Evolutionary conservation across 495 filamentous ascomycete genomes (phyloP).

Genomic region (Neurospora sp.): DNA sequence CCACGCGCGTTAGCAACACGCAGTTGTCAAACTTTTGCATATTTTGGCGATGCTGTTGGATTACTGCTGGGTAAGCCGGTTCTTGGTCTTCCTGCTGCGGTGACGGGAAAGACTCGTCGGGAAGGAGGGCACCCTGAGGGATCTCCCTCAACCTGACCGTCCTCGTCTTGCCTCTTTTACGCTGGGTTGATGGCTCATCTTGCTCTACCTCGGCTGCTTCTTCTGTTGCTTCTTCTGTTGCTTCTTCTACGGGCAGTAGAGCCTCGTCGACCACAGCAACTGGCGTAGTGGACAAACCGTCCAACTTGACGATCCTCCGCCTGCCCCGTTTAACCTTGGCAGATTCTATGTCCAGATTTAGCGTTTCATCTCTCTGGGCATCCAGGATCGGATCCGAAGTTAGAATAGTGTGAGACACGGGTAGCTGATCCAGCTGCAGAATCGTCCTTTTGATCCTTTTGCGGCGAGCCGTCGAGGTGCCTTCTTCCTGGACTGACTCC

Average conservation of each 20-base stretch:
- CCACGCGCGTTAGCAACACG: constrained; percentile 81
- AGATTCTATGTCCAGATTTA: background rate
- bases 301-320: background rate
- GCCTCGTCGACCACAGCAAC: background rate
- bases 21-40: constrained; percentile 86
- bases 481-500: background rate
- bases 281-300: background rate
- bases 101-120: constrained; percentile 10
- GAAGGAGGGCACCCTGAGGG: constrained; percentile 47
- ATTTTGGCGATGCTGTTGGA: constrained; percentile 82
- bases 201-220: background rate
- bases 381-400: background rate
- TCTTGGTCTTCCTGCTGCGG: constrained; percentile 33
- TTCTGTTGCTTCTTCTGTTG: background rate
- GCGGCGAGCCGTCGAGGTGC: background rate
- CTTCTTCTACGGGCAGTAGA: background rate
- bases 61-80: constrained; percentile 70
- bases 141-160: constrained; percentile 50
- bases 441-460: background rate
- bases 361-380: background rate
- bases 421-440: background rate
- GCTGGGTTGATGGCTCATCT: background rate
- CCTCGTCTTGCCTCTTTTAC: background rate
- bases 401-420: background rate
- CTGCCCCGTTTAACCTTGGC: background rate